Evolutionary conservation across 1,284 basidiomycete species (phyloP).

Genomic region (Xerocomus nothofagi): DNA sequence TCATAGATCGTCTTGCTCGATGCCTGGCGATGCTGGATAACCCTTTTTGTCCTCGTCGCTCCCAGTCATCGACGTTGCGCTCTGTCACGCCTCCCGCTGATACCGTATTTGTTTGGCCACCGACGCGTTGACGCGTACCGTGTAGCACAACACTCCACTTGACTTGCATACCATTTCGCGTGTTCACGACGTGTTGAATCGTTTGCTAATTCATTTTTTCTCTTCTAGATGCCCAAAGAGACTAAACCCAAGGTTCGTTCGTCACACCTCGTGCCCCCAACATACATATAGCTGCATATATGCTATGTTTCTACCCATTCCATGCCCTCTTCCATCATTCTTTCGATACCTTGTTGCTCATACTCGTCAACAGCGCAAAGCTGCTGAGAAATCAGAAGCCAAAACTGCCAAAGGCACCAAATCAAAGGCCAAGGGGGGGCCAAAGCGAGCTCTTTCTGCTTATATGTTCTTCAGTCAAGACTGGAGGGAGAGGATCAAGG

Average conservation of each 20-base stretch:
- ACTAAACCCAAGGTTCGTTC: slow-evolving; percentile 67
- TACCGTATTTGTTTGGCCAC: slow-evolving; percentile 36
- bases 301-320: slow-evolving; percentile 10
- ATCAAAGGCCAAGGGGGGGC: slow-evolving; percentile 50
- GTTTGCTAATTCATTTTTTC: slow-evolving; percentile 36
- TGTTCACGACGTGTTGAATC: slow-evolving; percentile 35
- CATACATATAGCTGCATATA: slow-evolving; percentile 24
- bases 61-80: slow-evolving; percentile 11
- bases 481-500: slow-evolving; percentile 92
- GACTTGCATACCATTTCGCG: slow-evolving; percentile 26
- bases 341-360: slow-evolving; percentile 19
- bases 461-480: slow-evolving; percentile 99
- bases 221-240: slow-evolving; percentile 79
- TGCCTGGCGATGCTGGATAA: slow-evolving; percentile 17
- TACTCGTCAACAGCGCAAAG: slow-evolving; percentile 59
- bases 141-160: slow-evolving; percentile 29
- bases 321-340: neutral
- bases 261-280: slow-evolving; percentile 2
- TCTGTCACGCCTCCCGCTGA: slow-evolving; percentile 11
- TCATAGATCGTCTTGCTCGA: slow-evolving; percentile 28
- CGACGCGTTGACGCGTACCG: slow-evolving; percentile 36
- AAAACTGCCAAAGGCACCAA: slow-evolving; percentile 72
- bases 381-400: slow-evolving; percentile 64
- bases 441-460: slow-evolving; percentile 89
- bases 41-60: slow-evolving; percentile 16